A percentile compares a stretch with the other conserved stretches of the same genome.
phyloP scores from a whole-genome alignment of 345 rosid genomes.

The Arabidopsis arenosa region DNA sequence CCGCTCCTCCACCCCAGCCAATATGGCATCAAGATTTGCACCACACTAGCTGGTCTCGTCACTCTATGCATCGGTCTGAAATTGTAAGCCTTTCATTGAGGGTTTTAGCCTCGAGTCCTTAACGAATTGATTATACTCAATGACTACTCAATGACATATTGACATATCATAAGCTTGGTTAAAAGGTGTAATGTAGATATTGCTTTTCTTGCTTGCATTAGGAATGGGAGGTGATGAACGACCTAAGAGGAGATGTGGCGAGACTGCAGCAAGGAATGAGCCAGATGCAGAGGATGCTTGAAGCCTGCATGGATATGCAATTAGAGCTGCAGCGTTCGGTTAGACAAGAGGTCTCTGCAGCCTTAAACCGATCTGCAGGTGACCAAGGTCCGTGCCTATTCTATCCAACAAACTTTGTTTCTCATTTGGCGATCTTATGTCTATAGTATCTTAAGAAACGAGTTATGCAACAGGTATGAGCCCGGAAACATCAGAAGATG shows the following conservation, averaged over 20 bases:
- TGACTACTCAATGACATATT: background rate
- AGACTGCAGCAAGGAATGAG: constrained; percentile 98
- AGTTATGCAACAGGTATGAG: constrained; percentile 53
- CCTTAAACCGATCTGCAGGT: constrained; percentile 76
- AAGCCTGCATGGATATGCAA: constrained; percentile 99
- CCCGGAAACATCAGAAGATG: constrained; percentile 86
- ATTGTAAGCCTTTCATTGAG: constrained; percentile 58
- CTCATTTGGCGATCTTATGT: constrained; percentile 3
- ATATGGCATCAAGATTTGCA: constrained; percentile 92
- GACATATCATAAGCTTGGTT: constrained; percentile 17
- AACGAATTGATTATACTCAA: background rate
- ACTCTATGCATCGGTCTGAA: constrained; percentile 87
- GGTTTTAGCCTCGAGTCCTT: constrained; percentile 9
- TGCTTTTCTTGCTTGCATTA: constrained; percentile 46
- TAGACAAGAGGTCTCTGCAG: constrained; percentile 98
- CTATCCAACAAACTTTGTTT: constrained; percentile 12
- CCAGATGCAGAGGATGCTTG: constrained; percentile 98
- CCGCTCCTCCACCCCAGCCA: constrained; percentile 94
- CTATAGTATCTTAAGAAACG: background rate
- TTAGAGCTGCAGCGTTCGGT: constrained; percentile 98
- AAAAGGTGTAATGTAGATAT: constrained; percentile 21
- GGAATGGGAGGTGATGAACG: constrained; percentile 99
- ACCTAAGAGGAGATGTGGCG: constrained; percentile 89
- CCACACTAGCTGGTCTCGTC: constrained; percentile 87
- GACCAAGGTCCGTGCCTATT: constrained; percentile 62